These are phyloP conservation scores for Colletotrichum sp. DNA, from an alignment of 2,329 filamentous ascomycete species.

Conservation along the genomic window DNA sequence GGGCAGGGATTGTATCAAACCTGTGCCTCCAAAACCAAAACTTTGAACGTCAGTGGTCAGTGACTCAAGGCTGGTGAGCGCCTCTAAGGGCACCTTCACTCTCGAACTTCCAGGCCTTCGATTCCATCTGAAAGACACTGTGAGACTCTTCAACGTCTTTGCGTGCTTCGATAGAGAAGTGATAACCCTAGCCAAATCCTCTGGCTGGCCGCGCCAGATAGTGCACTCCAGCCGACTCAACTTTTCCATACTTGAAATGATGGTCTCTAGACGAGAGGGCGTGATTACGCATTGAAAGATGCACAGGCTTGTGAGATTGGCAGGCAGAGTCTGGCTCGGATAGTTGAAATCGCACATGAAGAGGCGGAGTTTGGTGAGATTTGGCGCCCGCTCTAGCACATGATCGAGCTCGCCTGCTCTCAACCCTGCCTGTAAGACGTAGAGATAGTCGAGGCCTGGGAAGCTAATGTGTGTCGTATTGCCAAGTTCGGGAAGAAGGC, in stretches of 20 bases:
- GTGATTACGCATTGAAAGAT: not conserved
- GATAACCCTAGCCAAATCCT: not conserved
- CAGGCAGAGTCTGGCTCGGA: not conserved
- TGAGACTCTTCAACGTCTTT: not conserved
- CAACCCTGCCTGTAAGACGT: not conserved
- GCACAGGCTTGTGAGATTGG: not conserved
- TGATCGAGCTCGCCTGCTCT: not conserved
- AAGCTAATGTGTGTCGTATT: not conserved
- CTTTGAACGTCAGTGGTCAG: conserved; percentile 1
- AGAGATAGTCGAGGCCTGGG: not conserved
- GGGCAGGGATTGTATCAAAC: not conserved
- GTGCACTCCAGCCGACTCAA: not conserved
- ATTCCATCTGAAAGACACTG: not conserved
- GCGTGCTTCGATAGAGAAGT: not conserved
- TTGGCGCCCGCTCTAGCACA: not conserved
- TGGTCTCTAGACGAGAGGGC: not conserved
- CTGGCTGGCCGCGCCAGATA: not conserved
- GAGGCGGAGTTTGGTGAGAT: not conserved
- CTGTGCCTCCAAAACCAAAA: not conserved
- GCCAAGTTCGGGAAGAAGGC: not conserved
- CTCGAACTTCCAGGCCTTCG: not conserved
- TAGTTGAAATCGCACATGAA: not conserved
- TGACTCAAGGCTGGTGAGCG: not conserved
- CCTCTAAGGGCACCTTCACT: not conserved
- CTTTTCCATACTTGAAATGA: not conserved